Percentiles rank a stretch among this genome's conserved stretches.
Conservation (phyloP, 371 early-diverging fungal genomes). For the Mortierella sp. region DNA sequence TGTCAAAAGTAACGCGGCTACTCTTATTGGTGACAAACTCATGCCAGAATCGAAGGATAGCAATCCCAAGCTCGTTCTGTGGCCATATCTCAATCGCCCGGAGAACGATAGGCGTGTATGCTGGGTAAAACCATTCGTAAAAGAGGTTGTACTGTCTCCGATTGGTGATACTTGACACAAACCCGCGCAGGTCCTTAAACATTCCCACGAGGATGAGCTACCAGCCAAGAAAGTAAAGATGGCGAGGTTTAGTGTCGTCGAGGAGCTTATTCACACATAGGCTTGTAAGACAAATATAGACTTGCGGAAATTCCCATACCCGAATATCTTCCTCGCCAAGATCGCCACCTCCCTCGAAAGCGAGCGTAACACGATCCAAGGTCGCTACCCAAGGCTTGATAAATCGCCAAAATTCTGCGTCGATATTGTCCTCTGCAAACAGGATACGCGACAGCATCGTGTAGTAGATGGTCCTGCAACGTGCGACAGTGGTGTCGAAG, state of each 20-base stretch:
- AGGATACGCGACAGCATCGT: constrained; percentile 81
- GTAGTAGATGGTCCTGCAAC: constrained; percentile 80
- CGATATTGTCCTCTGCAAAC: constrained; percentile 79
- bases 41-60: constrained; percentile 81
- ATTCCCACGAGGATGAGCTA: constrained; percentile 70
- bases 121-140: constrained; percentile 90
- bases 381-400: constrained; percentile 75
- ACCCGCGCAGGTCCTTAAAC: constrained; percentile 88
- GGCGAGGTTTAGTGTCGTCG: not conserved
- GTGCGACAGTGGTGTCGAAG: constrained; percentile 46
- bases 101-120: constrained; percentile 73
- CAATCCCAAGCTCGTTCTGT: constrained; percentile 75
- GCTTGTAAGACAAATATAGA: not conserved
- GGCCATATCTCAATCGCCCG: constrained; percentile 81
- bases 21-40: constrained; percentile 88
- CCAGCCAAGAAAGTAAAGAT: not conserved
- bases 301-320: constrained; percentile 25
- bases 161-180: constrained; percentile 77
- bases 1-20: constrained; percentile 88
- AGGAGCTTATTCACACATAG: not conserved
- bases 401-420: constrained; percentile 79
- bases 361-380: constrained; percentile 65
- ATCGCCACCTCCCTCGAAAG: constrained; percentile 63
- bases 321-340: constrained; percentile 64
- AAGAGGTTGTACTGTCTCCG: constrained; percentile 78